Evolutionary conservation across 441 rosid genomes (phyloP).

Genomic region (Populus hybrid): DNA sequence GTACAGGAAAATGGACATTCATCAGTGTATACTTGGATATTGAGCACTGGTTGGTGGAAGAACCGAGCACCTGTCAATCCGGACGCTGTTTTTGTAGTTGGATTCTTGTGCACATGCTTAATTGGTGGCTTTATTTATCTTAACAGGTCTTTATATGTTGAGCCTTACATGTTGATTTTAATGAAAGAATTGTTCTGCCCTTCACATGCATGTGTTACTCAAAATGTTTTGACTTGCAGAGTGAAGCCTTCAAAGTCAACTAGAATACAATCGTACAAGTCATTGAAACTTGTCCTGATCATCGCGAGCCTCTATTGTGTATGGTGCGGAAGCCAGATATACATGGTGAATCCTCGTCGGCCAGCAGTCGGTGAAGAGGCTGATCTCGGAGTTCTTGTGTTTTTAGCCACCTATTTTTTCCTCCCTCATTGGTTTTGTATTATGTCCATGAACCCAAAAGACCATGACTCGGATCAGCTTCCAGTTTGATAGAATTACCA

Average conservation of each 20-base stretch:
- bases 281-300: constrained; percentile 33
- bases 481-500: constrained; percentile 22
- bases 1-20: constrained; percentile 63
- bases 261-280: constrained; percentile 30
- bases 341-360: constrained; percentile 48
- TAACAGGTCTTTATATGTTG: constrained; percentile 38
- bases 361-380: constrained; percentile 79
- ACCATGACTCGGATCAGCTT: constrained; percentile 22
- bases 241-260: constrained; percentile 27
- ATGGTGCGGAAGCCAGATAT: constrained; percentile 68
- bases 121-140: constrained; percentile 58
- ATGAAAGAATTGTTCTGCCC: neutral
- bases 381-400: constrained; percentile 60
- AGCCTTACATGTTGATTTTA: neutral
- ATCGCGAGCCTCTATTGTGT: constrained; percentile 44
- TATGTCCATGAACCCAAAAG: constrained; percentile 37
- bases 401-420: constrained; percentile 44
- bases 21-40: constrained; percentile 57
- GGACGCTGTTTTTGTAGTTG: constrained; percentile 55
- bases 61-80: constrained; percentile 53
- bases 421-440: constrained; percentile 51
- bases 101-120: constrained; percentile 47
- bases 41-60: constrained; percentile 79
- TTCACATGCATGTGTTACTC: constrained; percentile 3
- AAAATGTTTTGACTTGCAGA: constrained; percentile 29